A percentile compares a stretch with the other conserved stretches of the same genome.
These are phyloP conservation scores for Termitomyces sp. DNA, from an alignment of 768 basidiomycete species.

Conservation along the genomic window DNA sequence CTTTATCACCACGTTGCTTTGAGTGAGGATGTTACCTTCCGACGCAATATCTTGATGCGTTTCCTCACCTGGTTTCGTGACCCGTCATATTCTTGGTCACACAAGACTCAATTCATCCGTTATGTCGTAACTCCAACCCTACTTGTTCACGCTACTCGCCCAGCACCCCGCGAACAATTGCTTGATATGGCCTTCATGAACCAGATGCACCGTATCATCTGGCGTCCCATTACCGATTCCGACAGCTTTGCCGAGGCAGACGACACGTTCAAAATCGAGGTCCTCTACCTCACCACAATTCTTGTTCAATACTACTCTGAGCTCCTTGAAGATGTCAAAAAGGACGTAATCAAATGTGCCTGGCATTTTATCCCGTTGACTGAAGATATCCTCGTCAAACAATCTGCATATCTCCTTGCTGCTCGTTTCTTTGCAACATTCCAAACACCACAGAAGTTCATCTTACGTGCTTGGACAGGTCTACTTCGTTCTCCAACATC, in stretches of 20 bases:
- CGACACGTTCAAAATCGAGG: constrained; percentile 88
- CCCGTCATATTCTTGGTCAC: constrained; percentile 56
- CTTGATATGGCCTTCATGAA: constrained; percentile 71
- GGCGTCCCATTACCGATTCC: constrained; percentile 72
- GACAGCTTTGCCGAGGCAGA: constrained; percentile 57
- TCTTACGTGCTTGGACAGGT: constrained; percentile 87
- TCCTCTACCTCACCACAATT: constrained; percentile 84
- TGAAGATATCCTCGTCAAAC: constrained; percentile 90
- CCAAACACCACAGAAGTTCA: constrained; percentile 88
- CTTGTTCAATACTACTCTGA: constrained; percentile 82
- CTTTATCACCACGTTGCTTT: constrained; percentile 84
- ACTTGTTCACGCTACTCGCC: constrained; percentile 67
- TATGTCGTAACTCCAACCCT: constrained; percentile 87
- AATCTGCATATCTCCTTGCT: constrained; percentile 86
- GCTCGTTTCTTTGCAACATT: constrained; percentile 91
- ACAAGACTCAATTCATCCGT: constrained; percentile 80
- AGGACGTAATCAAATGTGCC: constrained; percentile 90
- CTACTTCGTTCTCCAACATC: constrained; percentile 73
- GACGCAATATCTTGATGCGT: constrained; percentile 79
- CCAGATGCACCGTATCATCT: constrained; percentile 71
- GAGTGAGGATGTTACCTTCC: constrained; percentile 63
- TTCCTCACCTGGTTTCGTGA: constrained; percentile 87
- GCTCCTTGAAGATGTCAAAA: constrained; percentile 80
- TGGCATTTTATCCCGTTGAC: constrained; percentile 80
- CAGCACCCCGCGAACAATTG: constrained; percentile 53